Evolutionary conservation across 129 eudicot genomes (phyloP).

Genomic region (Saussurea involucrata): DNA sequence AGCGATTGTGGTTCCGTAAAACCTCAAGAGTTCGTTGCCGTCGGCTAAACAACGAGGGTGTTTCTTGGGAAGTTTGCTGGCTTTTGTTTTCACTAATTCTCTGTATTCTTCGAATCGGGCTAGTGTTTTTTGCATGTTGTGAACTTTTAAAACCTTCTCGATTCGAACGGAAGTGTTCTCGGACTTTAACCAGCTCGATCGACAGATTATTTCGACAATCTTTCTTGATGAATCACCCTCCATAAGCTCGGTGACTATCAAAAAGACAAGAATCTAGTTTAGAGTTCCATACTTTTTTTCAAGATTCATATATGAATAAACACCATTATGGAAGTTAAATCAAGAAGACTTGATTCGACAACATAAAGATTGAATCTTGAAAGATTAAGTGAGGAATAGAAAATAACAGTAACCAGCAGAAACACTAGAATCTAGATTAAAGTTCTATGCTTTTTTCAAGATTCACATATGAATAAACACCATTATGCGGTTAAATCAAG

Average conservation of each 20-base stretch:
- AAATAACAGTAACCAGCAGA: neutral
- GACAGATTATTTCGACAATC: slow-evolving; percentile 91
- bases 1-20: slow-evolving; percentile 78
- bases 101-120: slow-evolving; percentile 90
- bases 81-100: slow-evolving; percentile 75
- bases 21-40: slow-evolving; percentile 90
- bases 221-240: slow-evolving; percentile 97
- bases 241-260: slow-evolving; percentile 82
- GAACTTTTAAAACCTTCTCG: slow-evolving; percentile 84
- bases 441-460: slow-evolving; percentile 4
- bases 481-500: neutral
- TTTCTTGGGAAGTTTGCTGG: slow-evolving; percentile 86
- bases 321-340: neutral
- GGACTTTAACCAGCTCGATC: slow-evolving; percentile 84
- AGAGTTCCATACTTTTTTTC: neutral
- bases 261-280: slow-evolving; percentile 8
- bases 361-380: slow-evolving; percentile 9
- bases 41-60: slow-evolving; percentile 98
- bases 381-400: neutral
- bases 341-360: neutral
- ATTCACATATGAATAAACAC: slow-evolving; percentile 6
- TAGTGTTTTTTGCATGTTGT: slow-evolving; percentile 88
- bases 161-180: slow-evolving; percentile 79
- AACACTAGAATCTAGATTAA: neutral
- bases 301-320: neutral